Base-by-base conservation (phyloP, 805 yeast genomes). In the Danielozyma ontarioensis region DNA sequence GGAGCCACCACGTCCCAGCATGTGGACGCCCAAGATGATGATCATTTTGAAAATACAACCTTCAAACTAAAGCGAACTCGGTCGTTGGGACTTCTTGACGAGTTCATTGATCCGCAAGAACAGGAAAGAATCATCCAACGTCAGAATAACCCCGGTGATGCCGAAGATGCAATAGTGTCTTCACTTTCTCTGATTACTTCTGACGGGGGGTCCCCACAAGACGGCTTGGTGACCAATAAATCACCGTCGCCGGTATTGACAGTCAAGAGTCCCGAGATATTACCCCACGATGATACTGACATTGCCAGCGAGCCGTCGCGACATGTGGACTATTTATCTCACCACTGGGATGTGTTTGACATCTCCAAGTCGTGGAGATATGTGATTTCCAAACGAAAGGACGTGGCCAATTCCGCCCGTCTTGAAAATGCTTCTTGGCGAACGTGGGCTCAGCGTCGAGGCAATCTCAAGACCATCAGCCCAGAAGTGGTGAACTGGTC, bases 401-500 rank as follows among this genome's bases (percentile, higher is more conserved):
- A 85, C 51, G 83, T 85, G 40, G 95, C 96, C 25, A 62, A 65
- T 41, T 54, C 66, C n/a, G 66, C 67, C 7, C 42, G 68, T 15
- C 45, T 63, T 25, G 70, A 64, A 36, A 63, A 64, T 37, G 90
- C 96, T 12, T 72, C 85, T 31, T 90, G 97, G 97, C 73, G 97
- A 52, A 87, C 95, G 13, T 90, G 97, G 97, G 83, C 90, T 11
- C 88, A 89, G 59, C 70, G 84, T 32, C 74, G 82, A 45, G 72
- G 74, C 43, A 68, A 76, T 59, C 53, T 67, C 38, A 64, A 64
- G 67, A 93, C 98, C 0, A 85, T 90, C 5, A 78, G 89, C 13
- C 98, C 99, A 1, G 94, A 87, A 50, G 74, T 76, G 24, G 84
- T 93, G 29, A 90, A 93, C 57, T 93, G 99, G 99, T 78, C 87